phyloP scores from a whole-genome alignment of 1,284 basidiomycete genomes.

The Prillingera fragicola region DNA sequence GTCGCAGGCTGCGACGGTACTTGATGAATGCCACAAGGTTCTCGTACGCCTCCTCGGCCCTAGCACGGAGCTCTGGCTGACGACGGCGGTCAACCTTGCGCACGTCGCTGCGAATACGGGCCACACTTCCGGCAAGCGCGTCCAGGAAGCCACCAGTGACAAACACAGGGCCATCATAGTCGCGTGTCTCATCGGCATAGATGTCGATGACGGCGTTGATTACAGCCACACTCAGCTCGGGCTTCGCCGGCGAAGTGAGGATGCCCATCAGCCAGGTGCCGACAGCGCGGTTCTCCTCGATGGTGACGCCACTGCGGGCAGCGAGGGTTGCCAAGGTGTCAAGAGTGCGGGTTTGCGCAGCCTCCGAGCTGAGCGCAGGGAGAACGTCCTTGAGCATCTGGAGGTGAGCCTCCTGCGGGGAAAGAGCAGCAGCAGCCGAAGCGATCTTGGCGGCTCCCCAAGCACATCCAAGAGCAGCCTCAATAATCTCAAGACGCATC shows the following conservation, averaged over 20 bases:
- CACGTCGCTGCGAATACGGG: conserved; percentile 58
- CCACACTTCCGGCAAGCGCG: conserved; percentile 55
- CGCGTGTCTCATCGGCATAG: conserved; percentile 80
- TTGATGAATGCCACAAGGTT: conserved; percentile 84
- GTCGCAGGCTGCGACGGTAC: conserved; percentile 58
- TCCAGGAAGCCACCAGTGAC: conserved; percentile 56
- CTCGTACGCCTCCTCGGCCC: conserved; percentile 56
- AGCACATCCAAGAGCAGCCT: conserved; percentile 45
- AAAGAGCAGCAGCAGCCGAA: conserved; percentile 3
- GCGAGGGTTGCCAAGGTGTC: conserved; percentile 77
- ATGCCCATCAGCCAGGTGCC: conserved; percentile 22
- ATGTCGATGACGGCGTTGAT: conserved; percentile 86
- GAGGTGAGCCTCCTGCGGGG: conserved; percentile 52
- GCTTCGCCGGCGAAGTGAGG: conserved; percentile 51
- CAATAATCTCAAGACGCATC: conserved; percentile 44
- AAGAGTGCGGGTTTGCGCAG: conserved; percentile 66
- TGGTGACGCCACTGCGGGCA: conserved; percentile 56
- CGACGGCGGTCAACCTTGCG: conserved; percentile 54
- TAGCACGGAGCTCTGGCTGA: conserved; percentile 44
- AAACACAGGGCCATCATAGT: conserved; percentile 77
- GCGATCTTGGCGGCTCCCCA: conserved; percentile 48
- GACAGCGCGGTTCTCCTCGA: conserved; percentile 58
- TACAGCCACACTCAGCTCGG: conserved; percentile 73
- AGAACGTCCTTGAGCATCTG: conserved; percentile 63
- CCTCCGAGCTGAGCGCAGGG: conserved; percentile 55